Evolutionary conservation across 2,329 filamentous ascomycete species (phyloP), one percentile per base, ranked within the genome.

Genomic region (Rugonectria rugulosa): DNA sequence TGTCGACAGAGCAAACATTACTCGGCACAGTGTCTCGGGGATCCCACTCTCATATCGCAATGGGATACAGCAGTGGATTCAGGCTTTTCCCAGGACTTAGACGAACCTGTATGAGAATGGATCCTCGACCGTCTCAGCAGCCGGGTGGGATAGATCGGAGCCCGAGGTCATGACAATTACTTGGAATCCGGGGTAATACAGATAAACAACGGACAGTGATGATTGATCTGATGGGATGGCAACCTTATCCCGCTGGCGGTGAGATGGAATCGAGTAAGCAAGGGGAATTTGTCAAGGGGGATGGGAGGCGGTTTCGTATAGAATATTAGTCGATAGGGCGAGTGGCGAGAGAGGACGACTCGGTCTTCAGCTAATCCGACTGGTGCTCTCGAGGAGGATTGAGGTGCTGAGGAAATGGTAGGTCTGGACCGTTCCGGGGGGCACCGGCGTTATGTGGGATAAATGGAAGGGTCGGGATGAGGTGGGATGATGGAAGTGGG

Each of bases 141-240:
- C 56, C 29, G 46, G 56, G 60, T 67, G 62, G 63, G 64, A 66
- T 62, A 61, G 38, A 26, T 65, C 53, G 49, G 65, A 42, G n/a
- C 29, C 56, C 34, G 62, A 58, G 17, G 61, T 53, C 43, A 54
- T 49, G 8, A 20, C 23, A 36, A 50, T 45, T 55, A 45, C 19
- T 19, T 41, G 46, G 41, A 44, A 51, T 14, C 29, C 31, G 29
- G 40, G 24, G 48, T 32, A 37, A 23, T 12, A 20, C 38, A 9
- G 21, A 31, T 8, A 19, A 17, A 14, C 27, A 45, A 20, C 15
- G 12, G 20, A 23, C 20, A 40, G 6, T 40, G 37, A 40, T 40
- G 19, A n/a, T 40, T 24, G 19, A 38, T 23, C 36, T 38, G 17
- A 21, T 38, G 36, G 19, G 17, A 23, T 21, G 36, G 20, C n/a